phyloP scores from a whole-genome alignment of 2,329 filamentous ascomycete genomes.

The Hypomyces perniciosus region DNA sequence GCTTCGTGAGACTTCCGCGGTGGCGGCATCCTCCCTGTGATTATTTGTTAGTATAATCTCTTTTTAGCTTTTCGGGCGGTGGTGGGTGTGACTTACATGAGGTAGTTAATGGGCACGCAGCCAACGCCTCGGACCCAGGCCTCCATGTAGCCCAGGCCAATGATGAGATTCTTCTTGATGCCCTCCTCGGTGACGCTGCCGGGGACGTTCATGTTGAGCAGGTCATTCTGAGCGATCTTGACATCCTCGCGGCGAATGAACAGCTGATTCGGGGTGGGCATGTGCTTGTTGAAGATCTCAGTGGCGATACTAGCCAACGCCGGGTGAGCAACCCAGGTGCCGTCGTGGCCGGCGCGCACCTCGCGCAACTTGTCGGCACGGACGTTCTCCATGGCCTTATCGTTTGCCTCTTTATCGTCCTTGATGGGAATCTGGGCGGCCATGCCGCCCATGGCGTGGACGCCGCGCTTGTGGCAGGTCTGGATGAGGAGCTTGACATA shows the following conservation, averaged over 20 bases:
- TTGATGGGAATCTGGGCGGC: conserved; percentile 98
- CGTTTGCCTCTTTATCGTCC: conserved; percentile 84
- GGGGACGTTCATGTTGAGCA: conserved; percentile 97
- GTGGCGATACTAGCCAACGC: conserved; percentile 81
- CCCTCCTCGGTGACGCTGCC: conserved; percentile 88
- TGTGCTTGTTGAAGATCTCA: conserved; percentile 95
- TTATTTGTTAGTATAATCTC: conserved; percentile 6
- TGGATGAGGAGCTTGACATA: conserved; percentile 96
- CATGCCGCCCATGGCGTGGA: conserved; percentile 99
- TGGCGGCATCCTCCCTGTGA: conserved; percentile 80
- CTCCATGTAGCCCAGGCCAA: conserved; percentile 97
- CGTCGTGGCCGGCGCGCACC: conserved; percentile 90
- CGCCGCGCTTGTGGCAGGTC: conserved; percentile 92
- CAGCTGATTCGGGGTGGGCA: conserved; percentile 97
- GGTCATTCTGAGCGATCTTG: conserved; percentile 75
- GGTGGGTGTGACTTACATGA: conserved; percentile 58
- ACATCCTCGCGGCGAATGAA: conserved; percentile 89
- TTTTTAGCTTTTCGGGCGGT: neutral
- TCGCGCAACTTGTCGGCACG: conserved; percentile 95
- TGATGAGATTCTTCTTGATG: conserved; percentile 96
- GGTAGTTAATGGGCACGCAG: conserved; percentile 94
- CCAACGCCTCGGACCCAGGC: conserved; percentile 93
- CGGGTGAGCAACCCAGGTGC: conserved; percentile 95
- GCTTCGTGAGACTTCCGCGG: conserved; percentile 87
- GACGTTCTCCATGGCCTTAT: conserved; percentile 88